Conservation (phyloP, 352 stramenopile species). For the Phytopythium litorale region DNA sequence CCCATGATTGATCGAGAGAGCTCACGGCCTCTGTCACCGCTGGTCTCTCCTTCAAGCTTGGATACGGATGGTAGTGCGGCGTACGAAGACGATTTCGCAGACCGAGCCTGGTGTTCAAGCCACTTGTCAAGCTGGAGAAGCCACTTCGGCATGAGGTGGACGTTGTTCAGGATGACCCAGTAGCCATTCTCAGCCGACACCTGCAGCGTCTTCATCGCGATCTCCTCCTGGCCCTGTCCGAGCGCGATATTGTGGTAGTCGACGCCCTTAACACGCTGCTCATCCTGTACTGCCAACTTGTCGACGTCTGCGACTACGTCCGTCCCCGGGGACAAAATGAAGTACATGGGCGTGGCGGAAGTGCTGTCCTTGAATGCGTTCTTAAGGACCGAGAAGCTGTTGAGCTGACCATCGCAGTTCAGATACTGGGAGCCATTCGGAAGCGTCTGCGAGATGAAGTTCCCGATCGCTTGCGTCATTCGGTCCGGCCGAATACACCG, state of each 20-base stretch:
- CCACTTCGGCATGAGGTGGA: slow-evolving; percentile 94
- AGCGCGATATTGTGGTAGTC: slow-evolving; percentile 96
- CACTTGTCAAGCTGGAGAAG: slow-evolving; percentile 91
- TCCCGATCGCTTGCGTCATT: slow-evolving; percentile 90
- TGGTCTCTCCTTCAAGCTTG: slow-evolving; percentile 1
- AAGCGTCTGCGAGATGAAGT: slow-evolving; percentile 88
- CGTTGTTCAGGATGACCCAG: slow-evolving; percentile 95
- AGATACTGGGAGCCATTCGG: slow-evolving; percentile 80
- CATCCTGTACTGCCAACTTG: slow-evolving; percentile 89
- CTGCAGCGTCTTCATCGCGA: slow-evolving; percentile 88
- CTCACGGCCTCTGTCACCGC: background rate
- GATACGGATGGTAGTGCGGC: slow-evolving; percentile 15
- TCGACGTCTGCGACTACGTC: slow-evolving; percentile 97
- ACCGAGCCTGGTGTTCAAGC: slow-evolving; percentile 80
- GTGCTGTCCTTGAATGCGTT: slow-evolving; percentile 92
- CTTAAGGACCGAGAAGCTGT: slow-evolving; percentile 94
- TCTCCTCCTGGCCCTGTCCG: slow-evolving; percentile 91
- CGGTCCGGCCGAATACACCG: slow-evolving; percentile 93
- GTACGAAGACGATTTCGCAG: slow-evolving; percentile 47
- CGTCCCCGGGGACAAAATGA: slow-evolving; percentile 95
- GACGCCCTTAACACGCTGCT: slow-evolving; percentile 91
- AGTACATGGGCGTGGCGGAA: slow-evolving; percentile 96
- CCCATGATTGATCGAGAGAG: slow-evolving; percentile 20
- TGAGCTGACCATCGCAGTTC: slow-evolving; percentile 89
- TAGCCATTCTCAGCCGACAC: slow-evolving; percentile 89